Evolutionary conservation across 192 early-diverging fungal species (phyloP).

Genomic region (Entomortierella chlamydospora): DNA sequence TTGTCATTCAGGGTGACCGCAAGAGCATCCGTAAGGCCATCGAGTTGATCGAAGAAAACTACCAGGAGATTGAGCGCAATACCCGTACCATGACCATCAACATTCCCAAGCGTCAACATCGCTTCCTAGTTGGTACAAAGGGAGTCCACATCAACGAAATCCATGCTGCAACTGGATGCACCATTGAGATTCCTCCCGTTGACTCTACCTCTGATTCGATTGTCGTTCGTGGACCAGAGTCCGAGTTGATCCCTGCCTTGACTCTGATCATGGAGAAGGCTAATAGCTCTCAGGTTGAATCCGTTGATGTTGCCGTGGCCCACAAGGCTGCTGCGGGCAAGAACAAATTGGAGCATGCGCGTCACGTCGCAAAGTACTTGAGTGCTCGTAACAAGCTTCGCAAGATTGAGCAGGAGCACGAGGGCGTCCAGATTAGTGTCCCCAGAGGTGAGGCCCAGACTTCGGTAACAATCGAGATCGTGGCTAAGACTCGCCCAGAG

Average conservation of each 20-base stretch:
- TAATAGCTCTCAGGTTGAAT: slow-evolving; percentile 77
- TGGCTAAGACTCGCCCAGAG: slow-evolving; percentile 72
- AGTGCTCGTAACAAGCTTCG: slow-evolving; percentile 76
- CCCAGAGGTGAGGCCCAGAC: slow-evolving; percentile 62
- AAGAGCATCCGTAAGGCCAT: slow-evolving; percentile 75
- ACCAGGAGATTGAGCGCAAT: slow-evolving; percentile 71
- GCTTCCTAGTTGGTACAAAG: slow-evolving; percentile 87
- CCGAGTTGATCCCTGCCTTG: slow-evolving; percentile 76
- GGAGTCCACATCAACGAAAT: slow-evolving; percentile 86
- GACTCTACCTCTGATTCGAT: slow-evolving; percentile 80
- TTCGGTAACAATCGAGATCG: slow-evolving; percentile 78
- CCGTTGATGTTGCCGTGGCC: slow-evolving; percentile 72
- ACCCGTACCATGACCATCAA: slow-evolving; percentile 74
- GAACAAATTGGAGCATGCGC: slow-evolving; percentile 66
- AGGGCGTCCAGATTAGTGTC: slow-evolving; percentile 66
- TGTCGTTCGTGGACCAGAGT: slow-evolving; percentile 82
- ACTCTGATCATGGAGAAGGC: slow-evolving; percentile 86
- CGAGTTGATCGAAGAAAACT: slow-evolving; percentile 66
- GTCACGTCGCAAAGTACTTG: slow-evolving; percentile 80
- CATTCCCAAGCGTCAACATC: slow-evolving; percentile 93
- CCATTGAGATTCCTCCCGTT: slow-evolving; percentile 80
- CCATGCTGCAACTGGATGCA: slow-evolving; percentile 88
- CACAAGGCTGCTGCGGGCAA: slow-evolving; percentile 64
- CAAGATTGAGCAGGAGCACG: slow-evolving; percentile 81
- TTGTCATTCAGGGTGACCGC: slow-evolving; percentile 85